Conservation (phyloP, 83 land plant genomes). For the Isoetes engelmannii region DNA sequence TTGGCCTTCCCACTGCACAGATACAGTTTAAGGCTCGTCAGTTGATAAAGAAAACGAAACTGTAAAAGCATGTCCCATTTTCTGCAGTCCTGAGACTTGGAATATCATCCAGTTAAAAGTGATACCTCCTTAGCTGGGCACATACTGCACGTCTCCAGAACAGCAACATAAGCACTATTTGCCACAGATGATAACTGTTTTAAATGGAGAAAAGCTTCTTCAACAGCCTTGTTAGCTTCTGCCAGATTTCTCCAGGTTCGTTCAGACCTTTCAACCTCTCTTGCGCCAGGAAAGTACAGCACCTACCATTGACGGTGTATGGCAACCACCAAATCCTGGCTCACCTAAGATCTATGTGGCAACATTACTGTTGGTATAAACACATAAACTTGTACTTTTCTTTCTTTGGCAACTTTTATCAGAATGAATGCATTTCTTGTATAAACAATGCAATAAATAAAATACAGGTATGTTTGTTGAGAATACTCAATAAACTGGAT, state of each 20-base stretch:
- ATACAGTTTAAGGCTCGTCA: too few relatives aligned
- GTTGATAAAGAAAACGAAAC: too few relatives aligned
- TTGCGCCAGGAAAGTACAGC: constrained; percentile 87
- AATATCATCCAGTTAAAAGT: too few relatives aligned
- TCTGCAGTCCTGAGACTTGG: too few relatives aligned
- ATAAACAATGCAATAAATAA: too few relatives aligned
- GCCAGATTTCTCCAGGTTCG: constrained; percentile 60
- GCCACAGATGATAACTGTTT: constrained; percentile 42
- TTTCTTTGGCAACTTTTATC: too few relatives aligned
- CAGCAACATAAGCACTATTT: constrained; percentile 39
- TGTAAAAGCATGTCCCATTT: too few relatives aligned
- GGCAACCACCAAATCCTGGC: constrained; percentile 94
- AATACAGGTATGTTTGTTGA: too few relatives aligned
- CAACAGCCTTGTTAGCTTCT: constrained; percentile 58
- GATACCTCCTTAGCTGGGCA: constrained; percentile 53
- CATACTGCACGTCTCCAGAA: constrained; percentile 53
- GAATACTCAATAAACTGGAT: too few relatives aligned
- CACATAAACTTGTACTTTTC: too few relatives aligned
- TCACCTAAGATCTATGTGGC: constrained; percentile 69
- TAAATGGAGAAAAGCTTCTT: constrained; percentile 45
- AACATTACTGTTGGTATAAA: too few relatives aligned
- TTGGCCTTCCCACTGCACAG: constrained; percentile 54
- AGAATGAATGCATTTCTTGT: too few relatives aligned
- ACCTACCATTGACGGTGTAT: constrained; percentile 98
- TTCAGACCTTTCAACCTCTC: constrained; percentile 47